Base-by-base conservation (phyloP, 495 filamentous ascomycete genomes). In the Penicillium arizonense region DNA sequence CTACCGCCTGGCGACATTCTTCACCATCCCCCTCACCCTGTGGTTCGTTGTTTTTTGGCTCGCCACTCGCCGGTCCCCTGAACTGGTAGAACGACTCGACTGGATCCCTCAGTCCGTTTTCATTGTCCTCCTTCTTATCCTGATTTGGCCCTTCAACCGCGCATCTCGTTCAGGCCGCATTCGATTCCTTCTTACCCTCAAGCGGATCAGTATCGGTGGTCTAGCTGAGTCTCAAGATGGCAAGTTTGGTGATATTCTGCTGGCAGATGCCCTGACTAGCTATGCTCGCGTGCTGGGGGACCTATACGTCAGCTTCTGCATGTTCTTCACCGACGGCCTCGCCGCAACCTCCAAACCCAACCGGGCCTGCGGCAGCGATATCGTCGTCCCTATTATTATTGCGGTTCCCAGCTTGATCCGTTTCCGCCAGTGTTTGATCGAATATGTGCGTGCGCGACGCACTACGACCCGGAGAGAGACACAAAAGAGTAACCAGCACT, bases 251-350 rank as follows among this genome's bases (percentile, higher is more conserved):
- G 94, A 98, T 64, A 86, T 97, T 49, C 73, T 98, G 36, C 78
- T 97, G n/a, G 91, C 94, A 7, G 94, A 98, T 78, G 92, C 87
- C 32, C 72, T 98, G 52, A 98, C 94, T 8, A 93, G 88, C 57
- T 98, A 97, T 67, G 86, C 94, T 38, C 96, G 91, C 60, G 85
- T 96, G 23, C 74, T 97, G 2, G 92, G 85, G 4, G 95, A 97
- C 67, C 71, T 96, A n/a, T 94, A 87, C 65, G 84, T 96, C 43
- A 83, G 85, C 28, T 72, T 88, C 37, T 97, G 91, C 81, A 96
- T 96, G 91, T 91, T 96, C 70, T 79, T 96, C 57, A 72, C 73
- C 9, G 65, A 76, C 0, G 79, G 81, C 9, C 76, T 84, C 24
- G 86, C 84, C 20, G 87, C 90, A 4, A 96, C 92, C 12, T 84